Base-by-base conservation (phyloP, 2,329 filamentous ascomycete species). In the Verticillium tricorpus region DNA sequence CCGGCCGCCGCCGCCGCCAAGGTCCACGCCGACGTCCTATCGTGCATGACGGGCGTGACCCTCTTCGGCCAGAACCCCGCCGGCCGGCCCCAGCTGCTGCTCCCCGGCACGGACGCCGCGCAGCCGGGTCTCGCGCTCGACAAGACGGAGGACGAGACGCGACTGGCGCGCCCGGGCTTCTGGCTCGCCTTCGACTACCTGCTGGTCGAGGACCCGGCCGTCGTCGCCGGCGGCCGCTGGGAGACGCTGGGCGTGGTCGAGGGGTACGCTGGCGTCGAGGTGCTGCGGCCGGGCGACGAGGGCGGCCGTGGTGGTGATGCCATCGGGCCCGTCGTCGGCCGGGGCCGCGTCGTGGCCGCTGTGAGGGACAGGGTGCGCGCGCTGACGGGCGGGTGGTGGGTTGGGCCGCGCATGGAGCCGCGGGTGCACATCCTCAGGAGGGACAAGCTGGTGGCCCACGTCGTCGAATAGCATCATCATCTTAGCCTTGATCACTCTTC, bases 41-140 rank as follows among this genome's bases (percentile, higher is more conserved):
- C 85, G 57, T 67, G 88, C 77, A 90, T 90, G 87, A 90, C 88
- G 34, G 88, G 88, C 59, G 82, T 89, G 11, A 89, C 88, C 3
- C 84, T 88, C 59, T 90, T 90, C 67, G 82, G 83, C 19, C 82
- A 85, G 66, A 79, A 83, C 60, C 74, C 73, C 19, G 64, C 66
- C 59, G 74, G 74, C 56, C 66, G 74, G 11, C 72, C 76, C 14
- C 66, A 79, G 58, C 73, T 74, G n/a, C 69, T 72, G 59, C 61
- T 61, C 63, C 55, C 62, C 57, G 62, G 58, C 61, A 62, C 60
- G 34, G 54, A 60, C 64, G 32, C 55, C 66, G 62, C 62, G 59
- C 64, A 50, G 66, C 63, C 54, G 66, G 66, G 35, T 25, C 28
- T 28, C 59, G 59, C 77, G 9, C 67, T 75, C 8, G 87, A 90